Evolutionary conservation across 768 basidiomycete genomes (phyloP).

Genomic region (Naganishia friedmannii): DNA sequence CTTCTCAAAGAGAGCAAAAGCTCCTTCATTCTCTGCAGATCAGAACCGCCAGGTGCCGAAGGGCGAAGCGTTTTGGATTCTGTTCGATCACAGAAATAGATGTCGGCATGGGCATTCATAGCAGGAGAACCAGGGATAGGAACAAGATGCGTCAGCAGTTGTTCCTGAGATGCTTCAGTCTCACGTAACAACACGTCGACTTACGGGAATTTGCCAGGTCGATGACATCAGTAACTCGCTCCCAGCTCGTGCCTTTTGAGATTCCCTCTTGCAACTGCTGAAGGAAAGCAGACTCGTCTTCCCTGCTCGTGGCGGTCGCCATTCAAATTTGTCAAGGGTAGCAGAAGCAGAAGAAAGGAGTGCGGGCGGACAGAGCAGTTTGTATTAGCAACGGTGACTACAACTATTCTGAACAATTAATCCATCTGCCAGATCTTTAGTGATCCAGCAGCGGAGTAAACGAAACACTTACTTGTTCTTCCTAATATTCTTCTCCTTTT

Average conservation of each 20-base stretch:
- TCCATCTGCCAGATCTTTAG: no score
- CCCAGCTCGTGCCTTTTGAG: constrained; percentile 89
- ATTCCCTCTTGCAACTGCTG: constrained; percentile 69
- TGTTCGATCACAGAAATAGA: no score
- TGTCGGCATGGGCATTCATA: no score
- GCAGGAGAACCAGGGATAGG: no score
- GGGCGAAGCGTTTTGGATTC: constrained; percentile 91
- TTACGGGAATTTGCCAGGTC: constrained; percentile 84
- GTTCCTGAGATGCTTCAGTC: not conserved
- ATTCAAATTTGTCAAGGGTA: no score
- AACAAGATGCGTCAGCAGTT: not conserved
- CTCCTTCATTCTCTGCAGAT: constrained; percentile 86
- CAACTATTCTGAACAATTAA: not conserved
- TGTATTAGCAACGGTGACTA: not conserved
- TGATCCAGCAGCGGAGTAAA: not conserved
- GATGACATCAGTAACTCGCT: constrained; percentile 78
- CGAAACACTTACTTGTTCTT: constrained; percentile 80
- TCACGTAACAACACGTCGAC: constrained; percentile 28
- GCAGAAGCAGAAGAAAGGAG: not conserved
- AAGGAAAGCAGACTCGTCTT: constrained; percentile 78
- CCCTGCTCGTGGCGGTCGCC: constrained; percentile 57
- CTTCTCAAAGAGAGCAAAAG: constrained; percentile 81
- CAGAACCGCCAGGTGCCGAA: constrained; percentile 80
- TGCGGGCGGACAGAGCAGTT: no score
- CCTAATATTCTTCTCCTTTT: constrained; percentile 84